These are phyloP conservation scores for Fusarium sp. DNA, from an alignment of 2,329 filamentous ascomycete species.

Conservation along the genomic window DNA sequence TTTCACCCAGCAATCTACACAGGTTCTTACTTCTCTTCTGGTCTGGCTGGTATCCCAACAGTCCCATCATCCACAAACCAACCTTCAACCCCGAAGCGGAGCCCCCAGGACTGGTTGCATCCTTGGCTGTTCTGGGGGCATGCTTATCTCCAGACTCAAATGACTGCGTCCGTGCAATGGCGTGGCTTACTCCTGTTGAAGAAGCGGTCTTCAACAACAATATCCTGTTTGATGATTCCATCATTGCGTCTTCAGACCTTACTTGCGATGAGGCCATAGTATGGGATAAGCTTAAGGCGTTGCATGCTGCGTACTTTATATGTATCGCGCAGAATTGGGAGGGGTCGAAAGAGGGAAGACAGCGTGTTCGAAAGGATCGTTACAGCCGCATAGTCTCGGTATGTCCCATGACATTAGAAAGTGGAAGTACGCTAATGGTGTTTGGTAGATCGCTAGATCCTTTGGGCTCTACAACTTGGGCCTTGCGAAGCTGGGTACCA, in stretches of 20 bases:
- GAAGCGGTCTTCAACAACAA: not conserved
- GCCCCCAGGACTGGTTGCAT: not conserved
- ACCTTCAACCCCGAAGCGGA: not conserved
- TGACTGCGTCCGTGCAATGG: not conserved
- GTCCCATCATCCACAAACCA: not conserved
- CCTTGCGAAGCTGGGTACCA: not conserved
- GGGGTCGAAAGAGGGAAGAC: not conserved
- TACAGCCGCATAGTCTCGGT: not conserved
- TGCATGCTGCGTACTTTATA: not conserved
- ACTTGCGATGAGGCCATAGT: not conserved
- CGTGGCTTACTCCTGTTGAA: not conserved
- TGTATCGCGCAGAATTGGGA: not conserved
- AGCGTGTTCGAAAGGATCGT: not conserved
- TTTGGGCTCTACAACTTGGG: not conserved
- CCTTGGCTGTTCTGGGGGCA: not conserved
- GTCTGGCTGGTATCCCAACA: not conserved
- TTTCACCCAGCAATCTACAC: not conserved
- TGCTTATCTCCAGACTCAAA: not conserved
- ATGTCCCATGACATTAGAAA: fast-evolving
- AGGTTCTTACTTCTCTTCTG: not conserved
- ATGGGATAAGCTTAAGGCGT: not conserved
- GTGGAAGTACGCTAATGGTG: too few species aligned
- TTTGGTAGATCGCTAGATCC: not conserved
- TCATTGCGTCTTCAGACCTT: not conserved
- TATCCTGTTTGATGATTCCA: not conserved